A percentile compares a stretch with the other conserved stretches of the same genome.
phyloP scores from a whole-genome alignment of 108 stramenopile genomes.

The Halocafeteria seosinensis region DNA sequence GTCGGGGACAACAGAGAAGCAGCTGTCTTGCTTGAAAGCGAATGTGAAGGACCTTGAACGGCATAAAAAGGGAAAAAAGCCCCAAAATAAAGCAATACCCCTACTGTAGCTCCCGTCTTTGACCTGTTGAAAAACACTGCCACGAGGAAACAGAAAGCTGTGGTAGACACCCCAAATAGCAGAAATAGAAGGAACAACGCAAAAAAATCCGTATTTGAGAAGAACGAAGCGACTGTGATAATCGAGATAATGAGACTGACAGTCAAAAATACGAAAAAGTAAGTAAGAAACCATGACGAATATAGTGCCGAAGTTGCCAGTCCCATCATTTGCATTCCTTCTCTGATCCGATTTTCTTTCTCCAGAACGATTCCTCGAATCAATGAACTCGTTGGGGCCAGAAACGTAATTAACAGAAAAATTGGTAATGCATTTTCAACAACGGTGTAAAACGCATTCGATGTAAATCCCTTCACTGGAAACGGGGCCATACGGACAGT shows the following conservation, averaged over 20 bases:
- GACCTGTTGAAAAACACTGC: conserved; percentile 30
- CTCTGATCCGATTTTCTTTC: conserved; percentile 27
- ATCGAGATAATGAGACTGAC: conserved; percentile 24
- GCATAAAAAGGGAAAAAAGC: conserved; percentile 40
- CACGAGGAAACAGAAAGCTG: conserved; percentile 20
- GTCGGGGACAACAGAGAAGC: conserved; percentile 35
- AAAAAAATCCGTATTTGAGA: conserved; percentile 26
- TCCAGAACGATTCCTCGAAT: conserved; percentile 23
- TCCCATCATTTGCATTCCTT: conserved; percentile 38
- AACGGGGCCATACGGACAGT: neutral
- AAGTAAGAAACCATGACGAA: conserved; percentile 17
- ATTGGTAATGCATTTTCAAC: neutral
- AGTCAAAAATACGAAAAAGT: conserved; percentile 12
- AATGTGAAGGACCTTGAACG: conserved; percentile 3
- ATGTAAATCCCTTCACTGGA: neutral
- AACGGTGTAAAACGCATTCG: neutral
- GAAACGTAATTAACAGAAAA: neutral
- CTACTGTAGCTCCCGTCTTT: conserved; percentile 37
- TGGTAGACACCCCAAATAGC: conserved; percentile 17
- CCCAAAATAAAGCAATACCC: conserved; percentile 37
- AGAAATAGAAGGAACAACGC: conserved; percentile 33
- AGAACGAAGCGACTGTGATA: conserved; percentile 13
- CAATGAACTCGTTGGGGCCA: neutral
- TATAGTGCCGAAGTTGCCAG: conserved; percentile 9
- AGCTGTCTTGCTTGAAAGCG: conserved; percentile 12